Base-by-base conservation (phyloP, 495 filamentous ascomycete genomes). In the Neurospora intermedia region DNA sequence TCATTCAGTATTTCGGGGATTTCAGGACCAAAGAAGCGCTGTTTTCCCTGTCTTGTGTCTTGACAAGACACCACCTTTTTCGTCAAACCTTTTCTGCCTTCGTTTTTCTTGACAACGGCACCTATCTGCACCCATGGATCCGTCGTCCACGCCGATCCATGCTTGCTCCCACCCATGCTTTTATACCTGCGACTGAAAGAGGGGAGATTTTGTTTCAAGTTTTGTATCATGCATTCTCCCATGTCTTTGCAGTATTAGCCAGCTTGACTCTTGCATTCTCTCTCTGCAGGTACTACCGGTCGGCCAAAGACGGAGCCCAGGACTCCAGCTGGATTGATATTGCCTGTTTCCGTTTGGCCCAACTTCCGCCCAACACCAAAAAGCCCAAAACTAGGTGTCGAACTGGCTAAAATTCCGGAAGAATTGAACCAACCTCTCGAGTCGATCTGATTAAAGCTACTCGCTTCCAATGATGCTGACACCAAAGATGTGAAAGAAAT, bases 261-360 rank as follows among this genome's bases (percentile, higher is more conserved):
- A n/a, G 45, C 45, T 20, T 46, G 45, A 5, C 8, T 45, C 7
- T n/a, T 9, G 4, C 1, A 46, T 4, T 18, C 43, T 46, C 45
- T 46, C 16, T 43, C 43, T 16, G 16, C 43, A 10, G 18, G 20
- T 10, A 46, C 3, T 46, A 4, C 8, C 45, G 45, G 45, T 31
- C 27, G 27, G 27, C 27, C 27, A 31, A 31, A 31, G 27, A 31
- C 2, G 27, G 27, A 45, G 18, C 81, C 6, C 71, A 79, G 69
- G 79, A 80, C 66, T 80, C 80, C 0, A 76, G 80, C 23, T 82
- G 81, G 81, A 80, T 82, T 23, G 81, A 82, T 27, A 78, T 81
- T 27, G 77, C 79, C 7, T 78, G 75, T 16, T 74, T 81, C 15
- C 80, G 79, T 31, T 77, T 82, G 16, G 72, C 75, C 27, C 75